Evolutionary conservation across 331 rosid species (phyloP).

Genomic region (Acacia concinna): DNA sequence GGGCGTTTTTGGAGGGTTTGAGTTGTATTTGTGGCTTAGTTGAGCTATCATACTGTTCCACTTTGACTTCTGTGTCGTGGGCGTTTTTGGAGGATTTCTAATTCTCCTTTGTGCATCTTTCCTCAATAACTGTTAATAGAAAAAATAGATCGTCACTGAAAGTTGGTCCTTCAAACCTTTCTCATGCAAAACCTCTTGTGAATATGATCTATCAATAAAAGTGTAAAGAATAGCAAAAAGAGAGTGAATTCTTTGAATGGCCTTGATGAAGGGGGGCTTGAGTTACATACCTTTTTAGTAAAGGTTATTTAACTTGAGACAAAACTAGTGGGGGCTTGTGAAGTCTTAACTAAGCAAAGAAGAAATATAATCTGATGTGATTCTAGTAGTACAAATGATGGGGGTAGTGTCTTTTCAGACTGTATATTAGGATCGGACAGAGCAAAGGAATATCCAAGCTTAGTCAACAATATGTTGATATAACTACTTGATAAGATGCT

Average conservation of each 20-base stretch:
- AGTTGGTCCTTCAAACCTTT: neutral
- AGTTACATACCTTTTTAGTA: neutral
- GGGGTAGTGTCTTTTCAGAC: neutral
- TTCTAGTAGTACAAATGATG: neutral
- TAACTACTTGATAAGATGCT: neutral
- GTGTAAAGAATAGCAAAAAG: neutral
- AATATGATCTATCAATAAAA: neutral
- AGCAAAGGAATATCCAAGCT: neutral
- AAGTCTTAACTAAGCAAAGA: neutral
- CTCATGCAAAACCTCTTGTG: neutral
- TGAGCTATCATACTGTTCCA: neutral
- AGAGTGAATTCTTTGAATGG: neutral
- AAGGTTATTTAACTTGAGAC: neutral
- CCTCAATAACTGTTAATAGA: neutral
- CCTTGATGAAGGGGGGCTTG: neutral
- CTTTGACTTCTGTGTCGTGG: neutral
- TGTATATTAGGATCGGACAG: neutral
- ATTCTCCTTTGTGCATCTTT: neutral
- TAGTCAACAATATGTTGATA: neutral
- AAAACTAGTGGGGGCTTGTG: no score
- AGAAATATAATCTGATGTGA: neutral
- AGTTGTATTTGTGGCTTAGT: no score
- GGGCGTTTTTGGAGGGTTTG: no score
- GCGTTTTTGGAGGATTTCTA: neutral
- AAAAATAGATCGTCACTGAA: neutral